phyloP scores from a whole-genome alignment of 768 basidiomycete genomes.

The Galerina sulciceps region DNA sequence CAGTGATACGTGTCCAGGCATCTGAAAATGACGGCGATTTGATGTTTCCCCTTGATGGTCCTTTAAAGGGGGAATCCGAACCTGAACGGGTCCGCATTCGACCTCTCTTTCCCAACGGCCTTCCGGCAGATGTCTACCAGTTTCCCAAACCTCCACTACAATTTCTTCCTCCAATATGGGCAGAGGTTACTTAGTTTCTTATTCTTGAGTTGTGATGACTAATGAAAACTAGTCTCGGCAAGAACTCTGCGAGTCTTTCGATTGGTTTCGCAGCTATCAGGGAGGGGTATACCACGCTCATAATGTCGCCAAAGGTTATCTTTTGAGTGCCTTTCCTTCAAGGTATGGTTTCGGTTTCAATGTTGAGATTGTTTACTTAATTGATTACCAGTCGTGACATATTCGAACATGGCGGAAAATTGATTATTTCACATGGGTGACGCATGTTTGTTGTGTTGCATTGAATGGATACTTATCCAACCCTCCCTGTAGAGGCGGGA shows the following conservation, averaged over 20 bases:
- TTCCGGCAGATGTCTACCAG: neutral
- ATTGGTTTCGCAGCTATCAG: slow-evolving; percentile 79
- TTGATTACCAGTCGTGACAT: slow-evolving; percentile 60
- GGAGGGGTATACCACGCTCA: slow-evolving; percentile 74
- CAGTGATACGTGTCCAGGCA: too few relatives aligned
- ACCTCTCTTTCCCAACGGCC: neutral
- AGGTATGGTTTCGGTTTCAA: slow-evolving; percentile 43
- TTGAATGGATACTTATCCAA: neutral
- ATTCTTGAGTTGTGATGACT: slow-evolving; percentile 5
- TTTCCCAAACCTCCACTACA: slow-evolving; percentile 15
- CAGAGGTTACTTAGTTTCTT: slow-evolving; percentile 18
- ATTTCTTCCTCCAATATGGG: slow-evolving; percentile 22
- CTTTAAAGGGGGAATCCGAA: neutral
- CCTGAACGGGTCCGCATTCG: neutral
- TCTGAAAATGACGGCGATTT: too few relatives aligned
- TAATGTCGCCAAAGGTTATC: slow-evolving; percentile 72
- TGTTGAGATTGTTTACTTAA: neutral
- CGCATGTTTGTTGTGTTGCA: slow-evolving; percentile 18
- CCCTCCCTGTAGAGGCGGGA: slow-evolving; percentile 60
- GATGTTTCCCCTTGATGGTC: neutral
- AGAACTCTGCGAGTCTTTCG: slow-evolving; percentile 82
- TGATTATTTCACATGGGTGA: slow-evolving; percentile 88
- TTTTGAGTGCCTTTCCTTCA: slow-evolving; percentile 73
- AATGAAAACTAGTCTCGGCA: slow-evolving; percentile 64
- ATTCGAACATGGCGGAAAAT: slow-evolving; percentile 63